Evolutionary conservation across 371 early-diverging fungal genomes (phyloP).

Genomic region (Apophysomyces sp.): DNA sequence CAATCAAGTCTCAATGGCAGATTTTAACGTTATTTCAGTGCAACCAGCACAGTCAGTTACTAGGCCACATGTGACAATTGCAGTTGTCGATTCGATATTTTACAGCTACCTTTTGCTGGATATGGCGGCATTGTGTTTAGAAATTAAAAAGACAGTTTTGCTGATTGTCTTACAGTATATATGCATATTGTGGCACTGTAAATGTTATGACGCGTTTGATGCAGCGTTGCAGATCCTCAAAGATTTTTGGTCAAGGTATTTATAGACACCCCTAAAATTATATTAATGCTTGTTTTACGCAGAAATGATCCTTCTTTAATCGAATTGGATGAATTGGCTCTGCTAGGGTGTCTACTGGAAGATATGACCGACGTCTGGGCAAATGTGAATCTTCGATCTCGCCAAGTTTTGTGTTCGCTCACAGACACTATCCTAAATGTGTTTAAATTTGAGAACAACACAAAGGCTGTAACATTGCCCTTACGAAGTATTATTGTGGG

Average conservation of each 20-base stretch:
- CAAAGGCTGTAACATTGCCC: neutral
- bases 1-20: neutral
- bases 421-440: conserved; percentile 4
- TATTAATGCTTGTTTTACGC: neutral
- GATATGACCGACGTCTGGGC: conserved; percentile 25
- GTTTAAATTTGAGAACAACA: conserved; percentile 6
- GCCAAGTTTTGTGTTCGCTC: conserved; percentile 15
- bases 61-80: neutral
- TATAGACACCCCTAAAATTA: neutral
- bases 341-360: conserved; percentile 2
- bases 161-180: conserved; percentile 5
- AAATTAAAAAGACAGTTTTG: neutral
- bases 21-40: neutral
- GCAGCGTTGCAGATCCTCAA: conserved; percentile 18
- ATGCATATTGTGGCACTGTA: conserved; percentile 14
- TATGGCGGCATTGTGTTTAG: conserved; percentile 16
- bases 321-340: neutral
- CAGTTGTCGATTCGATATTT: conserved; percentile 18
- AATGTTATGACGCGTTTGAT: conserved; percentile 23
- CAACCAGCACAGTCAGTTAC: too few species aligned
- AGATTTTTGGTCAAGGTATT: conserved; percentile 28
- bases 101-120: conserved; percentile 27
- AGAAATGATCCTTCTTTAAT: neutral
- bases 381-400: conserved; percentile 12
- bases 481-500: neutral